Base-by-base conservation (phyloP, 2,329 filamentous ascomycete species). In the Trichoderma guizhouense region DNA sequence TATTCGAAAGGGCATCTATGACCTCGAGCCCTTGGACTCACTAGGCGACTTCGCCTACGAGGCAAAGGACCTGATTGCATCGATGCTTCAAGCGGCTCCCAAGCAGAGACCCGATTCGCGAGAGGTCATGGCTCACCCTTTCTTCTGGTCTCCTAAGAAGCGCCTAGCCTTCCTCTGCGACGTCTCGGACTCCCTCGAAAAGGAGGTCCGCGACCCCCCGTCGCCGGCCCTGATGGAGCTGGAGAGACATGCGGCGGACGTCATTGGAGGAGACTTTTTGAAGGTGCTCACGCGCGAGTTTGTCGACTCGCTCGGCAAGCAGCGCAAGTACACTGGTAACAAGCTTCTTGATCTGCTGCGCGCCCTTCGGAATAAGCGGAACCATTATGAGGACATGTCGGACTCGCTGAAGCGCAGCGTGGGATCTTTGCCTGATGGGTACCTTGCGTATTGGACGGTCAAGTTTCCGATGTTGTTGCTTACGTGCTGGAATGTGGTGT, bases 321-420 rank as follows among this genome's bases (percentile, higher is more conserved):
- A 98, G 82, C 89, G 95, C 78, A 98, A 97, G 82, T 99, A 99
- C 82, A 96, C 92, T 0, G 95, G 95, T 0, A 88, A 89, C 1
- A 89, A 90, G 61, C 88, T 99, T 79, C 83, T 99, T 69, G 96
- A 99, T 81, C 86, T 99, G 26, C 84, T 99, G 24, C 89, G 96
- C 2, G 96, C 95, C 1, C 84, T 99, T 71, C 87, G 96, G 28
- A 99, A 99, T 83, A 99, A 99, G 88, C 93, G 93, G 77, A 97
- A 98, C 75, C 96, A 99, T 79, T 99, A 98, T 80, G 95, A 97
- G 78, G 96, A 99, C 80, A 95, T 99, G 93, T 88, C 93, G 7
- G 92, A 95, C 15, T 84, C 89, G 63, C 87, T 97, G 74, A 95
- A 88, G 77, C 84, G 84, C 73, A 80, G 81, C 34, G 93, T 97